phyloP scores from a whole-genome alignment of 108 stramenopile species.

The Tribonema minus region DNA sequence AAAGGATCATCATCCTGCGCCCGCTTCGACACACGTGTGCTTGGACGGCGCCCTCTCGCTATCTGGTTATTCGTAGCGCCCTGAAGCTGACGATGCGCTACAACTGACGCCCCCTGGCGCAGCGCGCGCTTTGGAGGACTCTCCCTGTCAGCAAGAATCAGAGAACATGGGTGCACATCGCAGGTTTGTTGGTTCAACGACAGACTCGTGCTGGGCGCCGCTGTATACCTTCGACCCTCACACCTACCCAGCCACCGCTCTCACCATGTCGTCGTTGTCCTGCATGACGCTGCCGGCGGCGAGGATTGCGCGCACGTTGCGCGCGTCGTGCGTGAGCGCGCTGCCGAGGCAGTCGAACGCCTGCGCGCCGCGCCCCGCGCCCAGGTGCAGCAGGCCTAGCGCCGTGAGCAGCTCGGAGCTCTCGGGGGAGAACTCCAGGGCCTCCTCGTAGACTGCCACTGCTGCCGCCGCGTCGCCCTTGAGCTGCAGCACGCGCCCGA shows the following conservation, averaged over 20 bases:
- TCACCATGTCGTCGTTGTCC: slow-evolving; percentile 53
- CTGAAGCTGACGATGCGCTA: no score
- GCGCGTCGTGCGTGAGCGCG: slow-evolving; percentile 57
- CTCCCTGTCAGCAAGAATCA: no score
- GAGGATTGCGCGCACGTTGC: slow-evolving; percentile 59
- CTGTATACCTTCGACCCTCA: no score
- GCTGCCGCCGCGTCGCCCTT: slow-evolving; percentile 20
- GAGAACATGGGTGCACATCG: no score
- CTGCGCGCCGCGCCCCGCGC: slow-evolving; percentile 45
- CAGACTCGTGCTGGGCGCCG: no score
- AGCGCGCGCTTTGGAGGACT: no score
- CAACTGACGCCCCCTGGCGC: no score
- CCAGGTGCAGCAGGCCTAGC: slow-evolving; percentile 57
- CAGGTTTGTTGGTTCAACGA: no score
- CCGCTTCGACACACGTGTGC: no score
- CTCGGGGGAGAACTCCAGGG: slow-evolving; percentile 63
- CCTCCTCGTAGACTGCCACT: slow-evolving; percentile 45
- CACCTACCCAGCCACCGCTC: not conserved
- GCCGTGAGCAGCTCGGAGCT: slow-evolving; percentile 61
- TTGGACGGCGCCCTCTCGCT: no score
- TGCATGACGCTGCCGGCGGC: slow-evolving; percentile 65
- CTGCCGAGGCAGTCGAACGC: slow-evolving; percentile 65
- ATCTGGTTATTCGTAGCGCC: no score
- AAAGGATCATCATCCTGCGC: no score
- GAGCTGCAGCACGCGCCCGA: slow-evolving; percentile 39